Evolutionary conservation across 768 basidiomycete species (phyloP).

Genomic region (Gautieria morchelliformis): DNA sequence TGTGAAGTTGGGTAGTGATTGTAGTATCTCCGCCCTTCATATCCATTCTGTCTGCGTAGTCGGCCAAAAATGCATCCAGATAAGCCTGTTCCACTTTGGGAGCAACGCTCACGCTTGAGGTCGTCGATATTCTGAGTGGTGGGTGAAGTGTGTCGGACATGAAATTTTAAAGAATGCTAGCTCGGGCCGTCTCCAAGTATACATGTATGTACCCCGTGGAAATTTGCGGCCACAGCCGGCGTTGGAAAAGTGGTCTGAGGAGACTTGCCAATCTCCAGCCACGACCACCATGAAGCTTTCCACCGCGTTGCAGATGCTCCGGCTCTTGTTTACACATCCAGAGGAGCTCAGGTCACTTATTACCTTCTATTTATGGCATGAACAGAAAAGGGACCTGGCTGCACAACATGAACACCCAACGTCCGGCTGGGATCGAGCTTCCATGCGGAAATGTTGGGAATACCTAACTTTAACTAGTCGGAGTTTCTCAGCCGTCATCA

Average conservation of each 20-base stretch:
- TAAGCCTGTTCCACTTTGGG: conserved; percentile 30
- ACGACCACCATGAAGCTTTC: conserved; percentile 28
- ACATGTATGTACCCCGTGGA: too few species aligned
- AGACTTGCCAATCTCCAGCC: not conserved
- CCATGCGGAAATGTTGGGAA: conserved; percentile 87
- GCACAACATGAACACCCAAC: conserved; percentile 60
- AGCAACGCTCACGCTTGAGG: not conserved
- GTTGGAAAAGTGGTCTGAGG: not conserved
- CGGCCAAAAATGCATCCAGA: conserved; percentile 37
- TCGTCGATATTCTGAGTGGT: not conserved
- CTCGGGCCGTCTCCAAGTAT: too few species aligned
- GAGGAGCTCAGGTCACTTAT: conserved; percentile 74
- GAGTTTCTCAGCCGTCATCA: conserved; percentile 88
- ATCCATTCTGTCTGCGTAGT: conserved; percentile 37
- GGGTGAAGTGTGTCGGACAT: conserved; percentile 4
- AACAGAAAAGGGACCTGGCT: conserved; percentile 75
- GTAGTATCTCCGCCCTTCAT: conserved; percentile 44
- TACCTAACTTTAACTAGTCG: conserved; percentile 83
- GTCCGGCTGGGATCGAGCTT: conserved; percentile 77
- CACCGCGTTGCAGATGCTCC: conserved; percentile 47
- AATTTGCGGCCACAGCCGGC: too few species aligned
- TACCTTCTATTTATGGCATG: conserved; percentile 77
- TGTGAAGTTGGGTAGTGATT: conserved; percentile 51
- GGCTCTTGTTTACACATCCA: conserved; percentile 68
- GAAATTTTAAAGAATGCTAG: not conserved